Evolutionary conservation across 768 basidiomycete genomes (phyloP).

Genomic region (Boletus subparvulus): DNA sequence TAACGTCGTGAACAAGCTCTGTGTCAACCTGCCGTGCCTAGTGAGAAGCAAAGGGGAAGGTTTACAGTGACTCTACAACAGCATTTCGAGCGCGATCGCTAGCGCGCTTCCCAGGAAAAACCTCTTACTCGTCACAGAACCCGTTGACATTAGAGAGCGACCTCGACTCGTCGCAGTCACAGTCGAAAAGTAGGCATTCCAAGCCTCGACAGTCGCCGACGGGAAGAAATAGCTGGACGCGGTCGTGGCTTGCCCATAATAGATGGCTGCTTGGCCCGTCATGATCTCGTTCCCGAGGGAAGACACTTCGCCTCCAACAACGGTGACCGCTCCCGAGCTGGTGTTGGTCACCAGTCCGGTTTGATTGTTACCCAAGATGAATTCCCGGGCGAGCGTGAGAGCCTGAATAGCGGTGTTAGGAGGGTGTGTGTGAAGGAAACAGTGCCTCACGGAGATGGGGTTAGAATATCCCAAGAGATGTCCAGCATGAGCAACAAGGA

Average conservation of each 20-base stretch:
- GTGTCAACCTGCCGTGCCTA: too few relatives aligned
- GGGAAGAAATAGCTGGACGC: conserved; percentile 56
- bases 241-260: conserved; percentile 48
- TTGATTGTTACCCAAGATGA: conserved; percentile 61
- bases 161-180: conserved; percentile 17
- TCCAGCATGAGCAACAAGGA: conserved; percentile 38
- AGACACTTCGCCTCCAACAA: conserved; percentile 51
- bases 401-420: conserved; percentile 40
- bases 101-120: neutral
- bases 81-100: neutral
- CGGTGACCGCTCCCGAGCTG: conserved; percentile 24
- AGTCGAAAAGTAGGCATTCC: conserved; percentile 51
- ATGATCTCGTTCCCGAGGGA: conserved; percentile 47
- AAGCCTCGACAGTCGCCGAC: conserved; percentile 54
- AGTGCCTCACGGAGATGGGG: conserved; percentile 44
- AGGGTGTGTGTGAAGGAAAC: neutral
- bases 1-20: conserved; percentile 14
- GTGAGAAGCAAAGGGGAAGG: too few relatives aligned
- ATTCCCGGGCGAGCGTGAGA: conserved; percentile 59
- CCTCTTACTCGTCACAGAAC: neutral
- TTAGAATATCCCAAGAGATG: conserved; percentile 36
- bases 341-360: conserved; percentile 52
- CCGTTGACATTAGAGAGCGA: neutral
- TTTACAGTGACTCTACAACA: neutral
- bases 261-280: conserved; percentile 54